Percentiles rank a stretch among this genome's conserved stretches.
These are phyloP conservation scores for Coemansia reversa DNA, from an alignment of 192 early-diverging fungal genomes.

Conservation along the genomic window DNA sequence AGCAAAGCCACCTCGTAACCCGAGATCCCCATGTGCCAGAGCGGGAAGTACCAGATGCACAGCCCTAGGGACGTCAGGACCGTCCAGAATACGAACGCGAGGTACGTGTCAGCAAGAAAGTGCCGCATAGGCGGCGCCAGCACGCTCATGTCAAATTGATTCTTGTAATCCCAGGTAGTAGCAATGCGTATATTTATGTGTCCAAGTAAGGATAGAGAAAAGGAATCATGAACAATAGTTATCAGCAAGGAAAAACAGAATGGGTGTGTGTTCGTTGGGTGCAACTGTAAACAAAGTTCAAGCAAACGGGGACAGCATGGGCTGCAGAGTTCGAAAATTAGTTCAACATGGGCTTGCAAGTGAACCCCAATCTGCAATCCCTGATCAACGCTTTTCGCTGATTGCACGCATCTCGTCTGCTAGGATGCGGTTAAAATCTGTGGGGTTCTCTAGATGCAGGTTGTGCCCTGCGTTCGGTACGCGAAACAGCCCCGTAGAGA, in stretches of 20 bases:
- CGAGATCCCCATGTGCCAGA: constrained; percentile 84
- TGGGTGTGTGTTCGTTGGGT: neutral
- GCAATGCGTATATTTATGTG: no score
- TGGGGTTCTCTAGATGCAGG: constrained; percentile 82
- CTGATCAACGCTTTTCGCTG: neutral
- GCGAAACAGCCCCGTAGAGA: constrained; percentile 41
- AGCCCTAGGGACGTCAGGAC: constrained; percentile 70
- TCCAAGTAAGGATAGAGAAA: constrained; percentile 1
- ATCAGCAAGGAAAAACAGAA: constrained; percentile 11
- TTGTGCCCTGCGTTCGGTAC: constrained; percentile 76
- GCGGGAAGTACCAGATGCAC: constrained; percentile 78
- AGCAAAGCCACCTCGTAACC: constrained; percentile 75
- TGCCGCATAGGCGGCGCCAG: constrained; percentile 19
- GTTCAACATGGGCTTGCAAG: no score
- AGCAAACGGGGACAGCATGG: neutral
- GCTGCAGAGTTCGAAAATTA: no score
- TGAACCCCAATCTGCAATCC: neutral
- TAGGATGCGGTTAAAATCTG: constrained; percentile 65
- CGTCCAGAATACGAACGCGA: constrained; percentile 81
- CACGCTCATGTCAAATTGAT: neutral
- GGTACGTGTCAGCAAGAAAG: constrained; percentile 67
- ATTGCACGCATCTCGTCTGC: constrained; percentile 53
- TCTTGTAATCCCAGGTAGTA: no score
- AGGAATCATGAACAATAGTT: neutral
- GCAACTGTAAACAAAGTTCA: neutral